phyloP scores from a whole-genome alignment of 257 asterid genomes.

The Linderniella brevidens region DNA sequence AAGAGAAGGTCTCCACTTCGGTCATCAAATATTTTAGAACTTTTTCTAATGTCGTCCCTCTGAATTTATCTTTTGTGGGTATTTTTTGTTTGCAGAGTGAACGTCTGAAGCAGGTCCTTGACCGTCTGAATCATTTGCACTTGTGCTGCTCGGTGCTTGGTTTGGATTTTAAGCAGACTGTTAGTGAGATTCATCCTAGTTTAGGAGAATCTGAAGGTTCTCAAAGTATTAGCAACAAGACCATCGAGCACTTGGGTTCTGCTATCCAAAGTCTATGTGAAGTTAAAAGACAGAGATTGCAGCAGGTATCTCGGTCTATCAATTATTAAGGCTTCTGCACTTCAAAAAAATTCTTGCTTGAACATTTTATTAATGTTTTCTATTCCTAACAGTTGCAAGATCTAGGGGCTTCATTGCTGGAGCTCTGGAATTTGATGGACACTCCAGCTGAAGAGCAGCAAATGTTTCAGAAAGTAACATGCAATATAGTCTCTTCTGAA shows the following conservation, averaged over 20 bases:
- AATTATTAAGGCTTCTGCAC: conserved; percentile 1
- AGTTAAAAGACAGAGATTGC: conserved; percentile 69
- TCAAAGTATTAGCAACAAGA: conserved; percentile 49
- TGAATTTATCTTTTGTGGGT: conserved; percentile 9
- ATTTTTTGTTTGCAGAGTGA: conserved; percentile 51
- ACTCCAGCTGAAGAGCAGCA: conserved; percentile 88
- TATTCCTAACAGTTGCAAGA: conserved; percentile 53
- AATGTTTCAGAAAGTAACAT: conserved; percentile 65
- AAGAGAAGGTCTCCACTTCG: conserved; percentile 55
- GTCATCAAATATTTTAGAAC: conserved; percentile 4
- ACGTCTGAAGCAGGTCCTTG: conserved; percentile 66
- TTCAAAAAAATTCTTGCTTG: conserved; percentile 1
- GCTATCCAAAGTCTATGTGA: conserved; percentile 49
- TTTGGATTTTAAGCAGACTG: conserved; percentile 60
- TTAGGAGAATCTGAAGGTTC: conserved; percentile 61
- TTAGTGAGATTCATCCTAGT: conserved; percentile 66
- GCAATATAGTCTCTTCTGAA: conserved; percentile 81
- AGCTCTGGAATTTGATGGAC: conserved; percentile 99
- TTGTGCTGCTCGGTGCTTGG: conserved; percentile 87
- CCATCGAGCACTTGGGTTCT: conserved; percentile 48
- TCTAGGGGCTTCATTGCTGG: conserved; percentile 71
- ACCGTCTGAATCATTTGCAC: conserved; percentile 47
- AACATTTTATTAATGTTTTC: conserved; percentile 10
- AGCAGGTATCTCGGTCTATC: conserved; percentile 35
- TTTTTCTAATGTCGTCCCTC: neutral